These are phyloP conservation scores for Heracleum sosnowskyi DNA, from an alignment of 129 eudicot species.

Conservation along the genomic window DNA sequence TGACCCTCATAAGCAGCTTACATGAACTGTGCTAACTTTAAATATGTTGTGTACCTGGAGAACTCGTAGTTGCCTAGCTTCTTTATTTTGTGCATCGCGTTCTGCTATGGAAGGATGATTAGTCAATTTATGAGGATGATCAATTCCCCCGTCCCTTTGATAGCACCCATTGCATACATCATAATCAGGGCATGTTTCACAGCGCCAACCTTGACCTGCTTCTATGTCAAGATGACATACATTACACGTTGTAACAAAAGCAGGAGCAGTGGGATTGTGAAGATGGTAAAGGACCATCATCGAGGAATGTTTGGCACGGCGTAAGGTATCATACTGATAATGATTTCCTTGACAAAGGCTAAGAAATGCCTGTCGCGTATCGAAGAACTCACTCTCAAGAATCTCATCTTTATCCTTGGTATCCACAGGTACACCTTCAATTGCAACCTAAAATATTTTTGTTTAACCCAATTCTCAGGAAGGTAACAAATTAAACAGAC, in stretches of 20 bases:
- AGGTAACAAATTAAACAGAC: background rate
- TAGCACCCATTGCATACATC: conserved; percentile 82
- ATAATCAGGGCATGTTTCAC: conserved; percentile 86
- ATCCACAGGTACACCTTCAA: conserved; percentile 52
- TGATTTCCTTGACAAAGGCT: conserved; percentile 95
- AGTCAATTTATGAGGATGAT: conserved; percentile 89
- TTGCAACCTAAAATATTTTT: conserved; percentile 48
- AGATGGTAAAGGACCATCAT: conserved; percentile 97
- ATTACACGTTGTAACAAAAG: conserved; percentile 73
- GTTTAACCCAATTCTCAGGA: conserved; percentile 13
- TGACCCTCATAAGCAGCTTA: background rate
- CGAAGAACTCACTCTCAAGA: conserved; percentile 86
- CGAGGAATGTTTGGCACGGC: conserved; percentile 95
- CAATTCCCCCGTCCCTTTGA: conserved; percentile 57
- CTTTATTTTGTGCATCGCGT: conserved; percentile 82
- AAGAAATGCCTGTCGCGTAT: conserved; percentile 83
- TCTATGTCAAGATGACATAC: conserved; percentile 75
- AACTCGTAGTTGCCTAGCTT: conserved; percentile 79
- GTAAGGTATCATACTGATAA: conserved; percentile 88
- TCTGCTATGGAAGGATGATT: conserved; percentile 71
- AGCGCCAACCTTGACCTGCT: conserved; percentile 97
- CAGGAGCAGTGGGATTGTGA: conserved; percentile 92
- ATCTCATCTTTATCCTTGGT: conserved; percentile 83
- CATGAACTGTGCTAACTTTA: background rate
- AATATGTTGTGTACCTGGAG: conserved; percentile 44